Conservation (phyloP, 495 filamentous ascomycete genomes). For the Penicillium waksmanii region DNA sequence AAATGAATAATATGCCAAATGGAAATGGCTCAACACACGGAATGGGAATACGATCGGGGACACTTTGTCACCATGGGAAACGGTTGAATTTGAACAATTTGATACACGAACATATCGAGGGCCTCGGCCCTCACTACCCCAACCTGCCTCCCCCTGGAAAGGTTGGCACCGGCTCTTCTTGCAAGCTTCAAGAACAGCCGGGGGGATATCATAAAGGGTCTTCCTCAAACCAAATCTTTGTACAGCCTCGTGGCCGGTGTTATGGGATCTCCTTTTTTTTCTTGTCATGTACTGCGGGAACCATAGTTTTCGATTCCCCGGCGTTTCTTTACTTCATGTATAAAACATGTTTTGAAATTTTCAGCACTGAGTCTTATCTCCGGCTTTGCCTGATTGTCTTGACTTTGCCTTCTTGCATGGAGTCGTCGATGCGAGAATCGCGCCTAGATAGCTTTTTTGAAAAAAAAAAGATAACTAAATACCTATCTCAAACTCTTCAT, state of each 20-base stretch:
- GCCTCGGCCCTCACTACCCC: no score
- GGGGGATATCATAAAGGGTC: not conserved
- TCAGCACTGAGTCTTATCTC: conserved; percentile 1
- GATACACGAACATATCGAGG: conserved; percentile 28
- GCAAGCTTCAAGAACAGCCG: not conserved
- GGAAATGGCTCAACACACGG: conserved; percentile 18
- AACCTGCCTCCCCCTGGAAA: no score
- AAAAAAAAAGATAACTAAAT: conserved; percentile 3
- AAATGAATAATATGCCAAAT: conserved; percentile 40
- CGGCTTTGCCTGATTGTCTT: not conserved
- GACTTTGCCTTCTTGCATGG: conserved; percentile 1
- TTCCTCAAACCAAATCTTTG: conserved; percentile 14
- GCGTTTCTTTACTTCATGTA: conserved; percentile 23
- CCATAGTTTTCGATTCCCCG: not conserved
- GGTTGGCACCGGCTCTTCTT: no score
- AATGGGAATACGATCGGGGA: conserved; percentile 21
- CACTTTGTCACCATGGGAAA: conserved; percentile 15
- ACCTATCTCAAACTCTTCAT: not conserved
- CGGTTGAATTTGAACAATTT: conserved; percentile 28
- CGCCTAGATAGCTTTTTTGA: not conserved
- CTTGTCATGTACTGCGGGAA: not conserved
- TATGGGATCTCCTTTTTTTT: conserved; percentile 11
- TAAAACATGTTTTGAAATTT: conserved; percentile 19
- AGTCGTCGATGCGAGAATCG: not conserved
- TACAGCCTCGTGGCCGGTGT: conserved; percentile 21